Evolutionary conservation across 2,329 filamentous ascomycete genomes (phyloP).

Genomic region (Fusarium ramigenum): DNA sequence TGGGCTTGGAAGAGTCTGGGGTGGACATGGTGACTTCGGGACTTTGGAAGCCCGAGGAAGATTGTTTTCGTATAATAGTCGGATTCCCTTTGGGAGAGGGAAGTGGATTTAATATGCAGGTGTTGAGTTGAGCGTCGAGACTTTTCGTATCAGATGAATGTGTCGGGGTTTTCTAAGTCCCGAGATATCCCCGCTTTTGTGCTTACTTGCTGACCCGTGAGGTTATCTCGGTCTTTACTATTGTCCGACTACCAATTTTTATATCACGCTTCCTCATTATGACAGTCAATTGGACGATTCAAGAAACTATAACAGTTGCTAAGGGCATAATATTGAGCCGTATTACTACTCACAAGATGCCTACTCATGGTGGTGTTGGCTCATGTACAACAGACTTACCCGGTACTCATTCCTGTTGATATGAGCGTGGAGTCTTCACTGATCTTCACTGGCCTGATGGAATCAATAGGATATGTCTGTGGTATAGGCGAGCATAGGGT

Average conservation of each 20-base stretch:
- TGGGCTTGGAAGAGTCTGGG: neutral
- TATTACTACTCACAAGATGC: neutral
- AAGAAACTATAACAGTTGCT: fast-evolving
- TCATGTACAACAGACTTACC: neutral
- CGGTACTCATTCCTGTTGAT: neutral
- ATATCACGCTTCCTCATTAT: neutral
- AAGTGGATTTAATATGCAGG: neutral
- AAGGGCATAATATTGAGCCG: neutral
- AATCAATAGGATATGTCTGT: fast-evolving
- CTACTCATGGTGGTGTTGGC: fast-evolving
- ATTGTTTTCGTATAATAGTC: no score
- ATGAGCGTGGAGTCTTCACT: fast-evolving
- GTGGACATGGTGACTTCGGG: constrained; percentile 7
- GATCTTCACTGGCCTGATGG: fast-evolving
- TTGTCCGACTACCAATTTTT: constrained; percentile 9
- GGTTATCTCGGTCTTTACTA: neutral
- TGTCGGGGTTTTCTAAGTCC: constrained; percentile 17
- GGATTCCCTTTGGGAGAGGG: no score
- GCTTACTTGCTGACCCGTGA: neutral
- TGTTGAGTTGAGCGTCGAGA: neutral
- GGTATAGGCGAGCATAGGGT: fast-evolving
- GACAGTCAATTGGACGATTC: fast-evolving
- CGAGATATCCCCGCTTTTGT: constrained; percentile 10
- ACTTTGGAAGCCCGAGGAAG: neutral
- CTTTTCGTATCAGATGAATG: neutral